These are phyloP conservation scores for Pythium monospermum DNA, from an alignment of 352 stramenopile species.

Conservation along the genomic window DNA sequence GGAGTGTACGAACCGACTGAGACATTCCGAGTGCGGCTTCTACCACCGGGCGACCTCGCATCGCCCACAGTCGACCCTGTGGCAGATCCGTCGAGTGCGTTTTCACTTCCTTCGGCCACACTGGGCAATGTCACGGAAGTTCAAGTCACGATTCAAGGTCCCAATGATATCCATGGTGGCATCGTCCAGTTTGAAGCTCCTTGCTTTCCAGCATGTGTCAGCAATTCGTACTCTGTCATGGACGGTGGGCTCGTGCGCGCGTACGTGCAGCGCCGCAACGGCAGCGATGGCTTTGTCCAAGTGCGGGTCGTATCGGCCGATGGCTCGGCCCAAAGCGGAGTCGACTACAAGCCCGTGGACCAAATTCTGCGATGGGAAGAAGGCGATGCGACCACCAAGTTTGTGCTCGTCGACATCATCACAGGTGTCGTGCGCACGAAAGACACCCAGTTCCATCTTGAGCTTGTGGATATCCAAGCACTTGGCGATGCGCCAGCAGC, in stretches of 20 bases:
- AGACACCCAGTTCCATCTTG: slow-evolving; percentile 31
- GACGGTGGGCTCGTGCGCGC: slow-evolving; percentile 46
- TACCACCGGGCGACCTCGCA: slow-evolving; percentile 18
- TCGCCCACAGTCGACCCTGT: neutral
- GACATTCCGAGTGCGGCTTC: slow-evolving; percentile 40
- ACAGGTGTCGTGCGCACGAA: slow-evolving; percentile 26
- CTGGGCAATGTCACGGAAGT: slow-evolving; percentile 41
- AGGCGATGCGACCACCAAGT: slow-evolving; percentile 41
- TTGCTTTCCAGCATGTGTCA: slow-evolving; percentile 61
- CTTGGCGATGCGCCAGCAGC: slow-evolving; percentile 7
- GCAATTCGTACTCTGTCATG: slow-evolving; percentile 34
- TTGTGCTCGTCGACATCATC: slow-evolving; percentile 41
- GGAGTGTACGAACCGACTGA: slow-evolving; percentile 46
- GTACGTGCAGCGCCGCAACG: slow-evolving; percentile 48
- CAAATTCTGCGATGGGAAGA: slow-evolving; percentile 40
- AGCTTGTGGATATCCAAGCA: slow-evolving; percentile 26
- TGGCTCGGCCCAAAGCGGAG: slow-evolving; percentile 31
- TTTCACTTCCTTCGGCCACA: slow-evolving; percentile 23
- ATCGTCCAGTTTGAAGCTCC: slow-evolving; percentile 55
- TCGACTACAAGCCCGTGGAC: slow-evolving; percentile 48
- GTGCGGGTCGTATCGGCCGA: slow-evolving; percentile 42
- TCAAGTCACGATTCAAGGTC: slow-evolving; percentile 47
- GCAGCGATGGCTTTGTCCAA: slow-evolving; percentile 38
- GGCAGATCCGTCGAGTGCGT: slow-evolving; percentile 24
- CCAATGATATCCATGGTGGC: slow-evolving; percentile 50